Evolutionary conservation across 2,329 filamentous ascomycete species (phyloP), one percentile per base, ranked within the genome.

Genomic region (Scytalidium sp.): DNA sequence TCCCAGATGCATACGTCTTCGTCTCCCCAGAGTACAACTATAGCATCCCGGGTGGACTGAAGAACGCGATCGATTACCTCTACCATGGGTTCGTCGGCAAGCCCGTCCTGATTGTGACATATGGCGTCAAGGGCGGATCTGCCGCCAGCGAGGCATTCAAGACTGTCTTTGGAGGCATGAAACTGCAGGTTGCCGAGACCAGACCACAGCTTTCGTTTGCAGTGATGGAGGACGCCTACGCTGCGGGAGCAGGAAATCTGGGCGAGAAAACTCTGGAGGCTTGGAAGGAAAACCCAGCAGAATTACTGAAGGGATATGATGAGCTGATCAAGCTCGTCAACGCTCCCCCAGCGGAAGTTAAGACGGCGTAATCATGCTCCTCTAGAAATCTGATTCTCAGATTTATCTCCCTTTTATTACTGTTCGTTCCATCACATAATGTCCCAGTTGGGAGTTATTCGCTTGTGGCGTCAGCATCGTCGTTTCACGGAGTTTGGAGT

Each of bases 51-150:
- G 79, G 74, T 0, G 72, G 68, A 6, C 64, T 79, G 44, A 85
- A 85, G 68, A 85, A 84, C 59, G 80, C 81, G 5, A 72, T 85
- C 49, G 82, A 85, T 60, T 84, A 81, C 58, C 70, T 85, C 1
- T 75, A 71, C 56, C 66, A 83, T 56, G 80, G 83, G 59, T 83
- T 79, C 76, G 71, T 64, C 20, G 76, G 73, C 8, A 83, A 83
- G 61, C 75, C 79, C 0, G 72, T 70, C 17, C 65, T 67, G 43
- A 69, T 84, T 49, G 71, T 84, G 21, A 76, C 70, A 49, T 83
- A 83, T 64, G 80, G 81, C 3, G 70, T 71, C 0, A 53, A 62
- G 3, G 74, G 75, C 25, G 75, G 74, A 22, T 52, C 49, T 39
- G 49, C 51, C 19, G 65, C 69, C 7, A 62, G 55, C 25, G 61